Conservation (phyloP, 352 stramenopile species). For the Pythium angustatum region DNA sequence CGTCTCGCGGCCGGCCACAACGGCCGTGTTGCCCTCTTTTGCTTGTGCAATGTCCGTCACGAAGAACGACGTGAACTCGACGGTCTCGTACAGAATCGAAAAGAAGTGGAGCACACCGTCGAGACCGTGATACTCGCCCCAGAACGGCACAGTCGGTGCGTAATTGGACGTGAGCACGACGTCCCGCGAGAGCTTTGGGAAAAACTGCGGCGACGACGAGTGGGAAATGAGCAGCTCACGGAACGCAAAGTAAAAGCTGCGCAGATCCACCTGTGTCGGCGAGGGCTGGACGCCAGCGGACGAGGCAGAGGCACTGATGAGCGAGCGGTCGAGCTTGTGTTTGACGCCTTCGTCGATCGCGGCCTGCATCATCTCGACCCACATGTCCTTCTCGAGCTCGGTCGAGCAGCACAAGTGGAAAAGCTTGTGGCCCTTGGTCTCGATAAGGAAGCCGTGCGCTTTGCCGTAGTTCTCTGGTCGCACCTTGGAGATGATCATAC, state of each 20-base stretch:
- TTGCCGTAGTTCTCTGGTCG: constrained; percentile 87
- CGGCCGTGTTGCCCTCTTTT: constrained; percentile 78
- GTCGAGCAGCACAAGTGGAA: constrained; percentile 88
- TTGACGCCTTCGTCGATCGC: constrained; percentile 76
- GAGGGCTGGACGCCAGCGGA: constrained; percentile 43
- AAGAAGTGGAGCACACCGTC: constrained; percentile 89
- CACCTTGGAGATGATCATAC: constrained; percentile 82
- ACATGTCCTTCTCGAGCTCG: constrained; percentile 90
- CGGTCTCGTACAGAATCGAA: constrained; percentile 87
- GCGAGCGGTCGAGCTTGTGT: constrained; percentile 34
- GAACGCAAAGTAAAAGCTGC: constrained; percentile 88
- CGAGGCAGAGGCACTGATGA: constrained; percentile 26
- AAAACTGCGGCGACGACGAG: constrained; percentile 86
- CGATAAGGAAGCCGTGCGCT: constrained; percentile 83
- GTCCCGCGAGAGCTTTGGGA: constrained; percentile 83
- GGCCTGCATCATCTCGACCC: constrained; percentile 91
- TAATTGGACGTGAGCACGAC: constrained; percentile 89
- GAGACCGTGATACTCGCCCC: constrained; percentile 87
- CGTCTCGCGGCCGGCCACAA: constrained; percentile 82
- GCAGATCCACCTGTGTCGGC: constrained; percentile 80
- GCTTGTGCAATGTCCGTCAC: constrained; percentile 88
- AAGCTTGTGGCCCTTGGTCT: constrained; percentile 87
- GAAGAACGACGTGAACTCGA: constrained; percentile 89
- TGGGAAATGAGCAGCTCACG: constrained; percentile 87
- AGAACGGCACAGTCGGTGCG: constrained; percentile 85